Base-by-base conservation (phyloP, 1,139 yeast species). In the Ogataea hybrid region DNA sequence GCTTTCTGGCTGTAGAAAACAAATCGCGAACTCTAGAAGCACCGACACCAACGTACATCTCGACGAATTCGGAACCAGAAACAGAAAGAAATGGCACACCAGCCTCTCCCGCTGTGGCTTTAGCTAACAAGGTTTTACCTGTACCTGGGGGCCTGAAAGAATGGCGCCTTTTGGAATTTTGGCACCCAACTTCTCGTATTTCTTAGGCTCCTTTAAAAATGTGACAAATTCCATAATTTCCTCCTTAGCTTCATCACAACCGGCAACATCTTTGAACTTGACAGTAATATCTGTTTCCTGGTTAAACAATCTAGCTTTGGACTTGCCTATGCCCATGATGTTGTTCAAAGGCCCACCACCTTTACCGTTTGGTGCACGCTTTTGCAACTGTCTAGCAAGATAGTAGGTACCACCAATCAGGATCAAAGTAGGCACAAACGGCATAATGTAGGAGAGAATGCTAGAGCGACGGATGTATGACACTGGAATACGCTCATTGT, bases 11-110 rank as follows among this genome's bases (percentile, higher is more conserved):
- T 35, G 88, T 87, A 57, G 84, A 80, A 65, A 92, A 92, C 58
- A 92, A 70, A 62, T 92, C 97, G 62, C 98, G 87, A 28, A 92
- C 98, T 62, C 98, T 79, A 17, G 95, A 84, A 2, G 98, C 97
- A 69, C 98, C 98, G 12, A 92, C 97, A 70, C 98, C 98, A 28
- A 89, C 97, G 69, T 89, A 92, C 97, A 92, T 90, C 66, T 92
- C 98, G 14, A 92, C 96, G 54, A 92, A 92, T 62, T 92, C 97
- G n/a, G 97, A 89, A 53, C 97, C 98, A 5, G 96, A 86, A 10
- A 92, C 97, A 12, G 96, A 84, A 53, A 80, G 79, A 60, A 92
- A 92, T 29, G 98, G 97, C 34, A 92, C 98, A 38, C 92, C 95
- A 0, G 97, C 97, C 65, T 92, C 98, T 51, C 98, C 98, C 1